These are phyloP conservation scores for Zygosaccharomyces kombuchaensis DNA, from an alignment of 805 yeast genomes.

Conservation along the genomic window DNA sequence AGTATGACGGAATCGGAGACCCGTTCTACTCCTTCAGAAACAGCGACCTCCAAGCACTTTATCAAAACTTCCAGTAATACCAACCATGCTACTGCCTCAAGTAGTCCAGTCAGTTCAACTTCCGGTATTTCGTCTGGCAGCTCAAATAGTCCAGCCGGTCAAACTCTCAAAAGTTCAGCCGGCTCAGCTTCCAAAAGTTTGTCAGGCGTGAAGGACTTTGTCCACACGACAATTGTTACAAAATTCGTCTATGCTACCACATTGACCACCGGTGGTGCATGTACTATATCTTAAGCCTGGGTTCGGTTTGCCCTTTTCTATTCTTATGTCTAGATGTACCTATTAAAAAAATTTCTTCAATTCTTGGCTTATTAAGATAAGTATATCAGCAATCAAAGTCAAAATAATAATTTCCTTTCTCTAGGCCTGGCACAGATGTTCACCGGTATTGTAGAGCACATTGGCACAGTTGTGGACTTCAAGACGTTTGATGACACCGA, in stretches of 20 bases:
- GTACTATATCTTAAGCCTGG: background rate
- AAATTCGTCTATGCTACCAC: conserved; percentile 1
- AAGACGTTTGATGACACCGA: conserved; percentile 19
- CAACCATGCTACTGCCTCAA: background rate
- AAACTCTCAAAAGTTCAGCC: background rate
- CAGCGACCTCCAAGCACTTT: background rate
- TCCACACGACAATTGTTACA: background rate
- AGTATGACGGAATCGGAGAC: background rate
- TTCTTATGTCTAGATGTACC: background rate
- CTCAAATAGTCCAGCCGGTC: background rate
- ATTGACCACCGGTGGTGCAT: background rate
- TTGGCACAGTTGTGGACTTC: conserved; percentile 49
- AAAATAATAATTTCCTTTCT: background rate
- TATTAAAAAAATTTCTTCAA: background rate
- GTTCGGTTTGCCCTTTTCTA: background rate
- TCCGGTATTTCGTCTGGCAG: background rate
- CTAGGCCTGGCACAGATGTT: conserved; percentile 51
- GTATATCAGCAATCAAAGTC: background rate
- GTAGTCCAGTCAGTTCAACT: background rate
- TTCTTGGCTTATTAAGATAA: background rate
- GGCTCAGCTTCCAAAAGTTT: background rate
- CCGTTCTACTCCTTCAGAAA: background rate
- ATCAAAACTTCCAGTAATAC: background rate
- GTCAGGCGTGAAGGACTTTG: background rate
- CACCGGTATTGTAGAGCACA: conserved; percentile 86